Base-by-base conservation (phyloP, 441 rosid species). In the Capsella rubella region DNA sequence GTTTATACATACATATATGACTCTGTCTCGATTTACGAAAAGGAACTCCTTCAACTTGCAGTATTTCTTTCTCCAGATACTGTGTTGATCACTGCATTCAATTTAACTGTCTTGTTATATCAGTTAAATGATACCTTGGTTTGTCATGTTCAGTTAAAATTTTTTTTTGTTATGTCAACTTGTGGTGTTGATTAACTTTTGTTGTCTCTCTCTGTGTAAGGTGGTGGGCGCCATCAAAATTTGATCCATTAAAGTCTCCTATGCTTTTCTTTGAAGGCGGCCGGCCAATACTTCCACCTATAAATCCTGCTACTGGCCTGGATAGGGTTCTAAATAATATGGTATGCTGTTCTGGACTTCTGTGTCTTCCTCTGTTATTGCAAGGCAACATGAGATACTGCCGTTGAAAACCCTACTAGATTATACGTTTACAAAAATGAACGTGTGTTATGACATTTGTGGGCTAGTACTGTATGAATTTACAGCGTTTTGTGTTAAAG, bases 171-270 rank as follows among this genome's bases (percentile, higher is more conserved):
- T 43, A 18, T 54, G 28, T 28, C 47, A 31, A 14, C 40, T 32
- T 64, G 62, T 56, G 42, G 40, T 55, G 67, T 25, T 63, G 32
- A 29, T 64, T 42, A 52, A 16, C 5, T 66, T 51, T 42, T 27
- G 8, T 64, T 64, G 53, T 64, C 13, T 47, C 40, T 42, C 56
- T 80, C 73, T 45, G 40, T 51, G 14, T 60, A 78, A 92, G 96
- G 95, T 95, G 98, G 99, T 85, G 92, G 92, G 96, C 97, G 42
- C 97, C 97, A 55, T 84, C 96, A 54, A 95, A 95, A 78, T 95
- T 92, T 78, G 92, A 89, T 52, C 96, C 97, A 15, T 52, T 84
- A 28, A 90, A 89, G 71, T 84, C 93, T 34, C 97, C 98, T 51
- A 89, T 92, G 98, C 85, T 92, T 77, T 95, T 95, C 93, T 95